Base-by-base conservation (phyloP, 169 alveolate genomes). In the Gregarina niphandrodes region DNA sequence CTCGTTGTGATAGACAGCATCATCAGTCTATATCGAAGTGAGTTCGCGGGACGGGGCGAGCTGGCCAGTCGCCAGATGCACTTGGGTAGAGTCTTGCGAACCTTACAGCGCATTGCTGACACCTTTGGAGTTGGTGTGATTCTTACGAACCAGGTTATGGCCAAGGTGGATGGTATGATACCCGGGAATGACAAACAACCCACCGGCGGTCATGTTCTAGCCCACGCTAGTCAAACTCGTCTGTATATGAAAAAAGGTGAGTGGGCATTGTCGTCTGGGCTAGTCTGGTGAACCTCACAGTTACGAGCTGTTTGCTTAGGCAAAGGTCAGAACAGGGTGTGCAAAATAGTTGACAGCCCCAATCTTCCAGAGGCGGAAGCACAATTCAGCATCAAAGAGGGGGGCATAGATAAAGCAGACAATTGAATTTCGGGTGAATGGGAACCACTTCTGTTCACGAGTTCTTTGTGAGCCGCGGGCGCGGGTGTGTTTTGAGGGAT, bases 281-380 rank as follows among this genome's bases (percentile, higher is more conserved):
- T n/a, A n/a, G n/a, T n/a, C n/a, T n/a, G n/a, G n/a, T n/a, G n/a
- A n/a, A n/a, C n/a, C n/a, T n/a, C n/a, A n/a, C n/a, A n/a, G n/a
- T n/a, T n/a, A n/a, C n/a, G n/a, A n/a, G n/a, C 1, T 21, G 39
- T 3, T 16, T 32, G 35, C 86, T n/a, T n/a, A n/a, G n/a, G 92
- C n/a, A 74, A 90, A 45, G 93, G 86, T 0, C 95, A 88, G 52
- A 73, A 81, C 53, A 61, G 97, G 41, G 77, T 88, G 36, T 75
- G 91, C 53, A 88, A 87, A 64, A 77, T 91, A 2, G 82, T 80
- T 64, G 97, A 91, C 64, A 80, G 95, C 11, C 98, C 98, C 7
- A 74, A 82, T 53, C 60, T 91, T 18, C 97, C 98, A 4, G 98
- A 91, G 55, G 88, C 90, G 0, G 98, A 91, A 54, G 95, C 93